Evolutionary conservation across 2,329 filamentous ascomycete genomes (phyloP), one percentile per base, ranked within the genome.

Genomic region (Hypoxylon sp.): DNA sequence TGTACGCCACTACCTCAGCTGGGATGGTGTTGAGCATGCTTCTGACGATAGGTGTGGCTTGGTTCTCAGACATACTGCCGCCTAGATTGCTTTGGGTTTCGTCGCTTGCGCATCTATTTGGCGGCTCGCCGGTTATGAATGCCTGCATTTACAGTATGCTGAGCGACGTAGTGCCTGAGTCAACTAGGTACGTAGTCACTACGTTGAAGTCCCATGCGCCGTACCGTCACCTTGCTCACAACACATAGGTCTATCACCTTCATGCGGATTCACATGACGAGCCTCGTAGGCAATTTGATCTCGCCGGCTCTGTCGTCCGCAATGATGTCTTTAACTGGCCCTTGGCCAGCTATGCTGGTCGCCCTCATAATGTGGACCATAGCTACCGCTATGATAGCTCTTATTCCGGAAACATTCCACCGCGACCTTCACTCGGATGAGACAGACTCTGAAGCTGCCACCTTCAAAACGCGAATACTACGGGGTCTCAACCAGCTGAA

Each of bases 161-260:
- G 5, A 76, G 75, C 12, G 80, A 81, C 64, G 69, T 81, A 14
- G 74, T 78, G 0, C 74, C 76, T 1, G 77, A 80, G 33, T 75
- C 74, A 5, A 72, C 75, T 30, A 78, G 79, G 79, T 79, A 64
- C 32, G 70, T 65, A 3, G 28, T 6, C 16, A 20, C 20, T 22
- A 3, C 20, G 3, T 11, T 18, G 5, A 26, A 6, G 36, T 6
- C 12, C 18, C 33, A 24, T 8, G 38, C 12, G 3, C 32, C 3
- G 18, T 26, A 4, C 2, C 11, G 12, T 40, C 50, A 3, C n/a
- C 24, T 20, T 28, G 22, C 51, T 54, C 20, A 61, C 61, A 16
- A 40, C n/a, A 2, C 12, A 18, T 50, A 81, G 79, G 64, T 73
- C 79, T 18, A 73, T 78, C 12, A 70, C 69, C 32, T 81, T 81